Conservation (phyloP, 257 asterid genomes). For the Petunia secreta region DNA sequence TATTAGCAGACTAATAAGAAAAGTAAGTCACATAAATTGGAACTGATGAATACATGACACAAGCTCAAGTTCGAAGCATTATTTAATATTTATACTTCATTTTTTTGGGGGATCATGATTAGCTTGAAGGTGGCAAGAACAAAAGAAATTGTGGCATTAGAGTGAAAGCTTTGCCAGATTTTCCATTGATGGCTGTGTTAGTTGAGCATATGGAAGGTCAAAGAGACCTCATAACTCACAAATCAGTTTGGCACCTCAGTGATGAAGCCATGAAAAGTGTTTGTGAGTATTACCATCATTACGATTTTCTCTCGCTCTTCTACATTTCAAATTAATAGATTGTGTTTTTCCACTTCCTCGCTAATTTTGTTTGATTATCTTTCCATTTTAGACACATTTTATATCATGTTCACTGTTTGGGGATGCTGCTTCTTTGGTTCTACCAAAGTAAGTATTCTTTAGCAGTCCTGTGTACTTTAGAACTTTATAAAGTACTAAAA, state of each 20-base stretch:
- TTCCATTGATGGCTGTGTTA: constrained; percentile 83
- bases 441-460: constrained; percentile 43
- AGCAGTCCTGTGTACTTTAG: neutral
- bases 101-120: too few relatives aligned
- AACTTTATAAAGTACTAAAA: too few relatives aligned
- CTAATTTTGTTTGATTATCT: neutral
- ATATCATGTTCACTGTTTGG: constrained; percentile 82
- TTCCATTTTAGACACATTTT: constrained; percentile 51
- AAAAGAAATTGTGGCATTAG: constrained; percentile 30
- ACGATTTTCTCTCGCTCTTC: constrained; percentile 31
- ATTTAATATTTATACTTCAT: too few relatives aligned
- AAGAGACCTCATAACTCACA: constrained; percentile 73
- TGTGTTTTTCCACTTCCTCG: neutral
- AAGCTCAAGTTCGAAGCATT: too few relatives aligned
- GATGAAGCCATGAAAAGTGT: constrained; percentile 63
- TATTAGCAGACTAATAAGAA: too few relatives aligned
- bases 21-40: too few relatives aligned
- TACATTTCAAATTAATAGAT: neutral
- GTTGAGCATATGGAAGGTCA: constrained; percentile 81
- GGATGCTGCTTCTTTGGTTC: constrained; percentile 84
- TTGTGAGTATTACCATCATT: constrained; percentile 47
- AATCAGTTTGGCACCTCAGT: constrained; percentile 85
- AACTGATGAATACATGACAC: too few relatives aligned
- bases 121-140: constrained; percentile 39
- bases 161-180: constrained; percentile 60